A percentile compares a stretch with the other conserved stretches of the same genome.
phyloP scores from a whole-genome alignment of 495 filamentous ascomycete species.

The Aspergillus leporis region DNA sequence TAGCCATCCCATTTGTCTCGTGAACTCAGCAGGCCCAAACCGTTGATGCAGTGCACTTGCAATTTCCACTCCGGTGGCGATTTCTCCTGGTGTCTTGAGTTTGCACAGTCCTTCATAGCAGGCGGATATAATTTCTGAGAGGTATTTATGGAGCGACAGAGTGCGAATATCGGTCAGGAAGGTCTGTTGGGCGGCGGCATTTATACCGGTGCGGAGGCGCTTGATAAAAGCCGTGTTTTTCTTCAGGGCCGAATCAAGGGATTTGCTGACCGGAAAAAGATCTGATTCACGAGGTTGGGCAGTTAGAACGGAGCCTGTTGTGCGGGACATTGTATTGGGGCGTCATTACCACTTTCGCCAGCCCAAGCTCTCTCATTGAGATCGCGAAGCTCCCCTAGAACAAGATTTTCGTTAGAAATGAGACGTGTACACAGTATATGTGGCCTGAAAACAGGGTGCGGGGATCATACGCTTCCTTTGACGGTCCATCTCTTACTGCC shows the following conservation, averaged over 20 bases:
- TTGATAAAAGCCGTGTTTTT: slow-evolving; percentile 99
- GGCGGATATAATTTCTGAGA: slow-evolving; percentile 97
- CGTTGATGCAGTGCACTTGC: slow-evolving; percentile 94
- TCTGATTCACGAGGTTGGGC: slow-evolving; percentile 48
- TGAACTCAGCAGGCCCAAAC: slow-evolving; percentile 90
- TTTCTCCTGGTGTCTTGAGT: slow-evolving; percentile 85
- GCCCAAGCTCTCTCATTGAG: slow-evolving; percentile 86
- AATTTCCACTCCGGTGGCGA: slow-evolving; percentile 88
- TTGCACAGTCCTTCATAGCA: slow-evolving; percentile 94
- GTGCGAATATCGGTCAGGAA: slow-evolving; percentile 92
- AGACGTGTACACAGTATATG: background rate
- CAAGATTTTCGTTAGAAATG: slow-evolving; percentile 21
- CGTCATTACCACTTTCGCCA: slow-evolving; percentile 72
- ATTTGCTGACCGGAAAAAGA: slow-evolving; percentile 73
- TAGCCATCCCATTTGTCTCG: slow-evolving; percentile 86
- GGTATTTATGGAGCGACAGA: slow-evolving; percentile 92
- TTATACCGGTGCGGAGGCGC: slow-evolving; percentile 87
- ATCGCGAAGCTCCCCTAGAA: slow-evolving; percentile 80
- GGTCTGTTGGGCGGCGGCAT: slow-evolving; percentile 69
- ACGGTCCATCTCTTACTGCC: slow-evolving; percentile 67
- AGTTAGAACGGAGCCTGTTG: slow-evolving; percentile 11
- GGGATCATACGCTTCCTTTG: slow-evolving; percentile 70
- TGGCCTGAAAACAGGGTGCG: background rate
- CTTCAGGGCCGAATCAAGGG: slow-evolving; percentile 94
- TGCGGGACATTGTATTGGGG: background rate